These are phyloP conservation scores for Passiflora organensis DNA, from an alignment of 345 rosid species.

Conservation along the genomic window DNA sequence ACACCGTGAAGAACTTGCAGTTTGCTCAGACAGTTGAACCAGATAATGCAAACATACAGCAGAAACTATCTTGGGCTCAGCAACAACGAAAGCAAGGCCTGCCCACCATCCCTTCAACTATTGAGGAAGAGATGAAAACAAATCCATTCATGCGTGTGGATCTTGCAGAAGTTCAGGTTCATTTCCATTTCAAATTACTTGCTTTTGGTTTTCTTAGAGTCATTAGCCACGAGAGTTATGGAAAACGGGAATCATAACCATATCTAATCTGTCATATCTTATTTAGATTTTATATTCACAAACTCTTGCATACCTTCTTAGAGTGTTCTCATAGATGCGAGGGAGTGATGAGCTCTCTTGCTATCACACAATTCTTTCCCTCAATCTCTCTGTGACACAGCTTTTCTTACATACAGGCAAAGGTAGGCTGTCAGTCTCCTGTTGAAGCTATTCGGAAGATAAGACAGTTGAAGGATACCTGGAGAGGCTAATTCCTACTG, in stretches of 20 bases:
- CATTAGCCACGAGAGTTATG: too few relatives aligned
- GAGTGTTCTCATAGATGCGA: not conserved
- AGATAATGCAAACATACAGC: conserved; percentile 54
- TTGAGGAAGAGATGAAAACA: conserved; percentile 76
- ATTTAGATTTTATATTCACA: too few relatives aligned
- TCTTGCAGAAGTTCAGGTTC: conserved; percentile 56
- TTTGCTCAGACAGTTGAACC: conserved; percentile 78
- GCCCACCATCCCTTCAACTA: conserved; percentile 84
- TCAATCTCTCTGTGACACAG: conserved; percentile 1
- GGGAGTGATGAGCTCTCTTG: not conserved
- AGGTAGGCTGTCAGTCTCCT: conserved; percentile 51
- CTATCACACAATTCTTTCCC: not conserved
- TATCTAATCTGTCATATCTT: too few relatives aligned
- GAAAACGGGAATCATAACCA: too few relatives aligned
- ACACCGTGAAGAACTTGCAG: conserved; percentile 86
- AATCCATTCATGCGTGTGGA: conserved; percentile 83
- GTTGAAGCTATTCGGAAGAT: conserved; percentile 60
- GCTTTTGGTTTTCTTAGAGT: too few relatives aligned
- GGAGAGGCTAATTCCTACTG: conserved; percentile 49
- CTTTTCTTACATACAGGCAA: conserved; percentile 37
- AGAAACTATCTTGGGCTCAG: conserved; percentile 79
- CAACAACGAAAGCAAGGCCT: conserved; percentile 59
- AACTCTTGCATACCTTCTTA: too few relatives aligned
- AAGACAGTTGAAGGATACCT: conserved; percentile 62
- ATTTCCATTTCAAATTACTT: not conserved